A percentile compares a stretch with the other conserved stretches of the same genome.
phyloP scores from a whole-genome alignment of 2,329 filamentous ascomycete species.

The Fusarium agapanthi region DNA sequence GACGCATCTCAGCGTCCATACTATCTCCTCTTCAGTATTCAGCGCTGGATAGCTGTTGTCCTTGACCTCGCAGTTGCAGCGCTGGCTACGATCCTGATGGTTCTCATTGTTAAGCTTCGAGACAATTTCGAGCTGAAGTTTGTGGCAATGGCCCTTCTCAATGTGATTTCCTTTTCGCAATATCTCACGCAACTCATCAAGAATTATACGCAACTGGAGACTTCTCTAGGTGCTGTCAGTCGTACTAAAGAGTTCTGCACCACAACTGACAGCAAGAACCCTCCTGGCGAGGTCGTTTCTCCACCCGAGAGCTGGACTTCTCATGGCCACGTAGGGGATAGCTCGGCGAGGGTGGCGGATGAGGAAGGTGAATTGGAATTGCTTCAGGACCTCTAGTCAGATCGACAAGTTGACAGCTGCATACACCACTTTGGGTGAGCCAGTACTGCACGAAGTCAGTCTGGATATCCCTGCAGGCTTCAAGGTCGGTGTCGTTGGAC shows the following conservation, averaged over 20 bases:
- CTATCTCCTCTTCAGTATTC: constrained; percentile 57
- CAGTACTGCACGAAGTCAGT: constrained; percentile 43
- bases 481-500: constrained; percentile 55
- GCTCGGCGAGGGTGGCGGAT: constrained; percentile 94
- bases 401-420: constrained; percentile 44
- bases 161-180: constrained; percentile 44
- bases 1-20: constrained; percentile 44
- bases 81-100: constrained; percentile 55
- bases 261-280: constrained; percentile 14
- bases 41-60: constrained; percentile 59
- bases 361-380: constrained; percentile 94
- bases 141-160: constrained; percentile 39
- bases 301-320: constrained; percentile 3
- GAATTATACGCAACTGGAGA: constrained; percentile 45
- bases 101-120: constrained; percentile 53
- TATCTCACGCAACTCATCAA: constrained; percentile 46
- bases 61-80: constrained; percentile 56
- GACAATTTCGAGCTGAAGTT: constrained; percentile 21
- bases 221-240: constrained; percentile 17
- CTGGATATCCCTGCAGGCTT: constrained; percentile 46
- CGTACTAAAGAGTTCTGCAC: constrained; percentile 11
- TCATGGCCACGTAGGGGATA: constrained; percentile 65
- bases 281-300: background rate
- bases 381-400: constrained; percentile 68
- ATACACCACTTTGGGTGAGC: constrained; percentile 36